These are phyloP conservation scores for Linnemannia schmuckeri DNA, from an alignment of 192 early-diverging fungal species.

Conservation along the genomic window DNA sequence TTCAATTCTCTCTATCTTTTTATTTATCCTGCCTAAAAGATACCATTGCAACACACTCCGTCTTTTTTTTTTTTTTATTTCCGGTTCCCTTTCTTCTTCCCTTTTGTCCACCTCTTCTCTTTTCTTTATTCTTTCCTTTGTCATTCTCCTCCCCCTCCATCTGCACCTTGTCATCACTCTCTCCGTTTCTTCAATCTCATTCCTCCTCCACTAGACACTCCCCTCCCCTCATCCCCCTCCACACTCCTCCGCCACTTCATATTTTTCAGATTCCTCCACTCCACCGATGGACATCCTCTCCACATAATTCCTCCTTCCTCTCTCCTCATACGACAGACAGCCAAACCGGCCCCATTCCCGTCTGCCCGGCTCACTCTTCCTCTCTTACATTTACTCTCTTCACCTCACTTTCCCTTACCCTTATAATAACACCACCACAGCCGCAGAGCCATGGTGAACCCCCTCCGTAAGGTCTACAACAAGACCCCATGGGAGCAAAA, in stretches of 20 bases:
- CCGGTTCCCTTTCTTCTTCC: neutral
- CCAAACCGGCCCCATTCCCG: neutral
- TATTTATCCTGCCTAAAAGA: neutral
- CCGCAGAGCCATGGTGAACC: slow-evolving; percentile 28
- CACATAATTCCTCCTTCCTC: neutral
- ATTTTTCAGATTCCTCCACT: neutral
- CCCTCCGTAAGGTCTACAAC: slow-evolving; percentile 41
- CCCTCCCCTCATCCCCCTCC: neutral
- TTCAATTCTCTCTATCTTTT: neutral
- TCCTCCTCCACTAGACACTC: neutral
- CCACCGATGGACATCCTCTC: neutral
- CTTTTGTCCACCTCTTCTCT: slow-evolving; percentile 4
- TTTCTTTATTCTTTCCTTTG: neutral
- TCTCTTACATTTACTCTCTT: neutral
- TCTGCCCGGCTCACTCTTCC: neutral
- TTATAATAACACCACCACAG: neutral
- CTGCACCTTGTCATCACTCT: neutral
- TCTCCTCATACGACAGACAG: neutral
- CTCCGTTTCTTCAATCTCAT: neutral
- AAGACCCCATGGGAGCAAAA: slow-evolving; percentile 48
- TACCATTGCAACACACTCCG: neutral
- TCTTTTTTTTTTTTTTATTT: neutral
- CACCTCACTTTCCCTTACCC: neutral
- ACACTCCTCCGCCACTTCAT: neutral
- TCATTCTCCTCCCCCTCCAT: neutral